A percentile compares a stretch with the other conserved stretches of the same genome.
These are phyloP conservation scores for Fusarium musae DNA, from an alignment of 2,329 filamentous ascomycete genomes.

Conservation along the genomic window DNA sequence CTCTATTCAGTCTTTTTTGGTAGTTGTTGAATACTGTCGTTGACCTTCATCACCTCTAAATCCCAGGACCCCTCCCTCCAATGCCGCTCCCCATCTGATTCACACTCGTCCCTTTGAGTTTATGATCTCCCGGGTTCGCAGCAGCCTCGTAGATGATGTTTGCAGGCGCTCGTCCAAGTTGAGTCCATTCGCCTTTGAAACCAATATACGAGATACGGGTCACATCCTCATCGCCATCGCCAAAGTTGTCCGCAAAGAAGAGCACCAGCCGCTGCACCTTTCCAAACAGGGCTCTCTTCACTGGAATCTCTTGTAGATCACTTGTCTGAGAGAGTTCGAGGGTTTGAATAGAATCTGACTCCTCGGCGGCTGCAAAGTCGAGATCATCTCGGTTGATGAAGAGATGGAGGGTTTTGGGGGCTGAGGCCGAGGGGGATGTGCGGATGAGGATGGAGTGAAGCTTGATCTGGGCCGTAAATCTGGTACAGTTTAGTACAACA, in stretches of 20 bases:
- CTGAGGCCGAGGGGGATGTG: slow-evolving; percentile 74
- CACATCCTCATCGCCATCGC: slow-evolving; percentile 80
- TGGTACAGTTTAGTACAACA: slow-evolving; percentile 49
- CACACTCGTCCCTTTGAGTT: slow-evolving; percentile 66
- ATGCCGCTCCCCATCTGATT: slow-evolving; percentile 67
- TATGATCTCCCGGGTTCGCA: slow-evolving; percentile 90
- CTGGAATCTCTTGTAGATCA: slow-evolving; percentile 86
- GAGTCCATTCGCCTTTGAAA: slow-evolving; percentile 95
- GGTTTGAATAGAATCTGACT: slow-evolving; percentile 76
- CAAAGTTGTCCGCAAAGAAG: slow-evolving; percentile 94
- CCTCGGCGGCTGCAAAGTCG: slow-evolving; percentile 82
- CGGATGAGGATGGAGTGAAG: slow-evolving; percentile 90
- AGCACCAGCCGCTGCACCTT: slow-evolving; percentile 83
- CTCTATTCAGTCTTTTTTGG: neutral
- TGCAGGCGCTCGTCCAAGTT: slow-evolving; percentile 75
- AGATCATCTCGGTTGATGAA: slow-evolving; percentile 89
- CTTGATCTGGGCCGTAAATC: slow-evolving; percentile 93
- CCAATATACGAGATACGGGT: slow-evolving; percentile 85
- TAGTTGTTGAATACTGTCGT: neutral
- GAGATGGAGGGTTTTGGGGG: slow-evolving; percentile 85
- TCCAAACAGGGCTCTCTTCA: slow-evolving; percentile 90
- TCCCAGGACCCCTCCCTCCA: slow-evolving; percentile 55
- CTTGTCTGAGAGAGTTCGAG: slow-evolving; percentile 81
- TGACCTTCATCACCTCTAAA: slow-evolving; percentile 28
- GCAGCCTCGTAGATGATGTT: slow-evolving; percentile 95